phyloP scores from a whole-genome alignment of 306 rosid genomes.

The Trifolium repens region DNA sequence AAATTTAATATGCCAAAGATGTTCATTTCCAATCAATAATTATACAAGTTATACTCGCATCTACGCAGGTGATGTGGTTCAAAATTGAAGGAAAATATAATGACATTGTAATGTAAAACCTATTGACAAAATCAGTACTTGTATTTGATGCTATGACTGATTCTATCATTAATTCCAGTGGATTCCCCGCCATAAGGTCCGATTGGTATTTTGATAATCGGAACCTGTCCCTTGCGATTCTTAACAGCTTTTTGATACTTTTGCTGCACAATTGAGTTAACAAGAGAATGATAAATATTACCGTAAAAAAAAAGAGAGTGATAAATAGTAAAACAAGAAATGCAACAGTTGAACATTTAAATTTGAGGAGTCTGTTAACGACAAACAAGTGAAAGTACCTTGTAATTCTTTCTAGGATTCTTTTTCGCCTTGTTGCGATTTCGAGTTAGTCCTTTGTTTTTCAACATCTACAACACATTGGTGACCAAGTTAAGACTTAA shows the following conservation, averaged over 20 bases:
- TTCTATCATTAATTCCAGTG: conserved; percentile 67
- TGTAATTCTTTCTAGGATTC: conserved; percentile 95
- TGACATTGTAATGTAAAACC: not conserved
- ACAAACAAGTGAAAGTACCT: conserved; percentile 52
- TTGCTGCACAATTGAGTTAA: conserved; percentile 51
- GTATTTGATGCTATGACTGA: conserved; percentile 77
- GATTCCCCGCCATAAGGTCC: conserved; percentile 76
- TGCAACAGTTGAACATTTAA: conserved; percentile 3
- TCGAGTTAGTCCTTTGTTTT: conserved; percentile 84
- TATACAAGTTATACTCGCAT: not conserved
- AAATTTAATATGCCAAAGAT: not conserved
- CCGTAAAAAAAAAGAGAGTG: no score
- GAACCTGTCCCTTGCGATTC: conserved; percentile 76
- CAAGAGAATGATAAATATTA: not conserved
- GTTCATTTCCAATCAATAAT: not conserved
- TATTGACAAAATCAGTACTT: conserved; percentile 44
- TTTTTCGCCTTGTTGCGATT: conserved; percentile 65
- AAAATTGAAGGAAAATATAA: conserved; percentile 23
- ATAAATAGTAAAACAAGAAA: not conserved
- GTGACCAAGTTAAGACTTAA: conserved; percentile 12
- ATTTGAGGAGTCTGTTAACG: not conserved
- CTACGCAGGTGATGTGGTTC: conserved; percentile 6
- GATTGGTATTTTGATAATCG: conserved; percentile 52
- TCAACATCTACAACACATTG: conserved; percentile 59
- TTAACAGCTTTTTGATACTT: conserved; percentile 70